Evolutionary conservation across 352 stramenopile genomes (phyloP).

Genomic region (Phytophthora pistaciae): DNA sequence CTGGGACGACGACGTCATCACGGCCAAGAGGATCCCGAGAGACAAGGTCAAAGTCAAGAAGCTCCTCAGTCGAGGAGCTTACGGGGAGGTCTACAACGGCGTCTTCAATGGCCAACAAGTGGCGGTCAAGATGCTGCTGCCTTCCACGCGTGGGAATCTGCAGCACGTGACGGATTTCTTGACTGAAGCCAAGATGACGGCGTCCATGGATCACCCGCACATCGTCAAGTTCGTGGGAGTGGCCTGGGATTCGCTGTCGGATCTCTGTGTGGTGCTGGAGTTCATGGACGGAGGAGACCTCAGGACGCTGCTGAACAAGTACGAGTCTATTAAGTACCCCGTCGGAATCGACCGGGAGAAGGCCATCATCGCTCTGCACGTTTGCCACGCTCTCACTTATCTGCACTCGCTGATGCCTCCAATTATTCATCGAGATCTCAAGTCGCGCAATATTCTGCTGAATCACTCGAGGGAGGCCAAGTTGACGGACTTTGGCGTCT

Average conservation of each 20-base stretch:
- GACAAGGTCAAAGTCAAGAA: conserved; percentile 36
- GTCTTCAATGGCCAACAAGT: not conserved
- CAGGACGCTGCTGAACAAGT: conserved; percentile 32
- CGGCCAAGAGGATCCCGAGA: conserved; percentile 36
- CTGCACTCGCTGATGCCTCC: conserved; percentile 15
- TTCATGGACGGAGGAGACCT: conserved; percentile 59
- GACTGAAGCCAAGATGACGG: conserved; percentile 57
- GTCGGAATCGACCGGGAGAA: conserved; percentile 38
- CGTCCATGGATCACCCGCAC: conserved; percentile 53
- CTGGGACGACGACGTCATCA: conserved; percentile 38
- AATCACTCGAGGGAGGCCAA: conserved; percentile 54
- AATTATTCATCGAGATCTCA: conserved; percentile 53
- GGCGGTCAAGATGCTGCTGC: conserved; percentile 44
- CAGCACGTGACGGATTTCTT: conserved; percentile 51
- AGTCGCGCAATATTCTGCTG: conserved; percentile 33
- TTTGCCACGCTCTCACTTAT: conserved; percentile 39
- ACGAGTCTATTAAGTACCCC: conserved; percentile 1
- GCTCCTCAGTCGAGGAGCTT: conserved; percentile 42
- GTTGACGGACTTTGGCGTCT: conserved; percentile 74
- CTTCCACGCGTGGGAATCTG: conserved; percentile 25
- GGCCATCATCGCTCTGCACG: conserved; percentile 33
- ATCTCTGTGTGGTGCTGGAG: conserved; percentile 56
- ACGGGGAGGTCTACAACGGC: not conserved
- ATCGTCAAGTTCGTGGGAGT: conserved; percentile 63
- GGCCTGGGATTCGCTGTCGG: conserved; percentile 53